Evolutionary conservation across 2,329 filamentous ascomycete genomes (phyloP), one percentile per base, ranked within the genome.

Genomic region (Iodosphaeria phyllophila): DNA sequence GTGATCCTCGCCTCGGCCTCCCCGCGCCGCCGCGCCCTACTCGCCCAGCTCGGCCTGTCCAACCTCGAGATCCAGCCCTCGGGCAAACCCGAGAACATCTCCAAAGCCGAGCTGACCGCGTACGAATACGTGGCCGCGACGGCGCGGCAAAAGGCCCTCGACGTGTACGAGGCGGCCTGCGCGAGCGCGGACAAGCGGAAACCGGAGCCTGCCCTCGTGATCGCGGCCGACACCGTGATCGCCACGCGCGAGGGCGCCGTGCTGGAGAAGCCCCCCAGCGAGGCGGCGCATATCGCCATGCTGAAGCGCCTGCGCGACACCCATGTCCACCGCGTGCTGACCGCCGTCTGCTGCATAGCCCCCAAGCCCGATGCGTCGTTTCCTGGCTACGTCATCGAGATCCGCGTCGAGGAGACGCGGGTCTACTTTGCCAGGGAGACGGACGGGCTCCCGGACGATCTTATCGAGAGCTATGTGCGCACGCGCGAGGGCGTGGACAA

Each of bases 401-500:
- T 66, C 21, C 67, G 77, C 41, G 79, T 89, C 5, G 86, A 95
- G 54, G 84, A 92, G 59, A 95, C 86, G 22, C 66, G 61, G 32
- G 89, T 98, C n/a, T 69, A 65, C 43, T 98, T 98, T 50, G 80
- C 83, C 43, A 51, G 59, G 30, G 65, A 64, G 37, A 38, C 41
- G 9, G 55, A 64, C 10, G 65, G 65, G 4, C 43, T 70, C 30
- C 54, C 58, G 9, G 86, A 98, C 52, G 83, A 92, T 30, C 64
- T 92, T 36, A 73, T 95, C 30, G 57, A 80, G 37, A 66, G 56
- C 5, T 84, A 84, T 44, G 75, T 84, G 29, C 64, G 61, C 42
- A 93, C 86, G 13, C 63, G 86, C 28, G 89, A 98, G 56, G 89
- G 89, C 2, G 83, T 71, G 8, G 89, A 95, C 50, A 98, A 95